Evolutionary conservation across 2,329 filamentous ascomycete species (phyloP), one percentile per base, ranked within the genome.

Genomic region (Epichloe bromicola): DNA sequence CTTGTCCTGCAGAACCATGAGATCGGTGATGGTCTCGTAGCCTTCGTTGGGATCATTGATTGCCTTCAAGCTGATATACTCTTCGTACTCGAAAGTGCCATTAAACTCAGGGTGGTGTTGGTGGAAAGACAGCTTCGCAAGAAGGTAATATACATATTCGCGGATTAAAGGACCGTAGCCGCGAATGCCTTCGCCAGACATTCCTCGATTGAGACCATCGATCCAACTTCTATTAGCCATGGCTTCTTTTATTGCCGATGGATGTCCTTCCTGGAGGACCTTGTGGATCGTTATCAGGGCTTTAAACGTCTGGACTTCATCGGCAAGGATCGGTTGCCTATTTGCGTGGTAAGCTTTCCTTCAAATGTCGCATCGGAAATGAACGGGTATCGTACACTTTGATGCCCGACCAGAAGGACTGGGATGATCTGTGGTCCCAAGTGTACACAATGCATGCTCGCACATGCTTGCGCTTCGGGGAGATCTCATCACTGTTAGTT

Each of bases 11-110:
- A 98, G 76, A 8, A 83, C 85, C 90, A 97, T 96, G 50, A 98
- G 78, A 68, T 98, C 93, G 58, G 85, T 87, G 60, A 98, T 97
- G 23, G 91, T 96, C 74, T 98, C 93, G 65, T 84, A 91, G 64
- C 93, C 93, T 72, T 98, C 93, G 63, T 98, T 97, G 4, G 93
- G 93, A 67, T 98, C 93, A 67, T 97, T 96, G 72, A 95, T 97
- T 30, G 89, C 88, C 73, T 95, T 97, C 65, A 98, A 75, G 64
- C 89, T 95, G 66, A 97, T 90, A 67, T 98, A 98, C 67, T 98
- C 93, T 72, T 97, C 91, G 65, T 98, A 98, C 66, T 98, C 93
- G 63, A 98, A 98, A 1, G 91, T 89, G 54, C 91, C 93, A 69
- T 98, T 98, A 74, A 98, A 98, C 67, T 97, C 91, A 17, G 89